phyloP scores from a whole-genome alignment of 2,329 filamentous ascomycete species.

The Zasmidium citrigriseum region DNA sequence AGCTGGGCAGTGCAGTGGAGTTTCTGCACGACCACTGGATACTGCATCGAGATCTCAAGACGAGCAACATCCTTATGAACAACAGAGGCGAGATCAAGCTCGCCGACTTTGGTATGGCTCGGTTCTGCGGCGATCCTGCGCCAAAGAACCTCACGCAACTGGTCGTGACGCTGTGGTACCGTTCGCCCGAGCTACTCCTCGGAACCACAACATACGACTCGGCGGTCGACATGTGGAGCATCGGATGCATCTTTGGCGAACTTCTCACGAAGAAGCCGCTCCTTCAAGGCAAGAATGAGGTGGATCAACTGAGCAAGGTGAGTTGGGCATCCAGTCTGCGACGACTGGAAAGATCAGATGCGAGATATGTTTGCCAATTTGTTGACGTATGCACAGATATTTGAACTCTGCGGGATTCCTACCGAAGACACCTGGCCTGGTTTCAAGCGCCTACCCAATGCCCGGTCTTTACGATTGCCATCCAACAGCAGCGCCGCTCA shows the following conservation, averaged over 20 bases:
- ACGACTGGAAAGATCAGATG: slow-evolving; percentile 31
- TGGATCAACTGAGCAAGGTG: slow-evolving; percentile 77
- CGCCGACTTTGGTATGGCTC: slow-evolving; percentile 97
- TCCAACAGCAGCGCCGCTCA: slow-evolving; percentile 48
- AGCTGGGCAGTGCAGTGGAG: slow-evolving; percentile 76
- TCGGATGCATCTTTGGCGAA: slow-evolving; percentile 95
- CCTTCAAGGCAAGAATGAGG: slow-evolving; percentile 87
- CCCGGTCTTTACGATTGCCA: slow-evolving; percentile 70
- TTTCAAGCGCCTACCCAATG: slow-evolving; percentile 85
- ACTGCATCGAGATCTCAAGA: slow-evolving; percentile 86
- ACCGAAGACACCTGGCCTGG: slow-evolving; percentile 80
- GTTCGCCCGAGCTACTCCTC: slow-evolving; percentile 84
- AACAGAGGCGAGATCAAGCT: slow-evolving; percentile 94
- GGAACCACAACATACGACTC: slow-evolving; percentile 74
- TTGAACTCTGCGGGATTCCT: slow-evolving; percentile 84
- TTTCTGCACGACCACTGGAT: slow-evolving; percentile 92
- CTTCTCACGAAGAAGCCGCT: slow-evolving; percentile 80
- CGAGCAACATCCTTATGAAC: slow-evolving; percentile 89
- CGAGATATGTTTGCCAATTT: slow-evolving; percentile 11
- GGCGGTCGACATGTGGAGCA: slow-evolving; percentile 90
- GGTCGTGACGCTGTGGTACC: slow-evolving; percentile 97
- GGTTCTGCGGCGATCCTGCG: slow-evolving; percentile 78
- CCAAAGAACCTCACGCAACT: slow-evolving; percentile 78
- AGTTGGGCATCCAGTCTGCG: slow-evolving; percentile 27
- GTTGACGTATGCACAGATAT: slow-evolving; percentile 58